These are phyloP conservation scores for Lumnitzera racemosa DNA, from an alignment of 345 rosid genomes.

Conservation along the genomic window DNA sequence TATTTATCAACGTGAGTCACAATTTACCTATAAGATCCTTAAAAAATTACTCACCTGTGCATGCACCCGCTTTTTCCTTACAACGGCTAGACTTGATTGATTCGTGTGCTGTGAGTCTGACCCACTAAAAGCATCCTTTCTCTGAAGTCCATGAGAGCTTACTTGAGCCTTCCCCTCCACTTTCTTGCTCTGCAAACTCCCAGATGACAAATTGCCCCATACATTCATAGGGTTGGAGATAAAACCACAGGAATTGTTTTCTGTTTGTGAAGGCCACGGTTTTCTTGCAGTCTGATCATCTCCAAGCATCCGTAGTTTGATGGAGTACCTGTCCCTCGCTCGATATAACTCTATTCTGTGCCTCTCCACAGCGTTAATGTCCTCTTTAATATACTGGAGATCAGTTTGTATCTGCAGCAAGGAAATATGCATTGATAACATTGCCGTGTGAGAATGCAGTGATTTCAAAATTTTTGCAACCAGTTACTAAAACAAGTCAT, in stretches of 20 bases:
- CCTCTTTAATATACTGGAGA: constrained; percentile 86
- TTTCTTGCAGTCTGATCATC: constrained; percentile 61
- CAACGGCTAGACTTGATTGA: constrained; percentile 62
- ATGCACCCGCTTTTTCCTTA: constrained; percentile 84
- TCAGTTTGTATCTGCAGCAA: constrained; percentile 65
- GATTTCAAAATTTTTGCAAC: no score
- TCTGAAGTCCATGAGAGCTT: constrained; percentile 63
- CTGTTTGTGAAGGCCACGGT: constrained; percentile 51
- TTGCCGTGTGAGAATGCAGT: background rate
- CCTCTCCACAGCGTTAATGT: constrained; percentile 78
- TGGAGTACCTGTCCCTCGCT: constrained; percentile 70
- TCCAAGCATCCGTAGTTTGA: constrained; percentile 79
- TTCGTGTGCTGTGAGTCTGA: constrained; percentile 66
- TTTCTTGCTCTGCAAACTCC: constrained; percentile 50
- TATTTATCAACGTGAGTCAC: background rate
- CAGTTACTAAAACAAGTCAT: no score
- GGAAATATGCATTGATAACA: background rate
- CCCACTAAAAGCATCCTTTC: constrained; percentile 58
- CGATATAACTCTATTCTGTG: constrained; percentile 79
- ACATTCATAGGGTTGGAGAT: constrained; percentile 43
- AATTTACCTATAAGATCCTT: background rate
- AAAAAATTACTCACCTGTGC: constrained; percentile 57
- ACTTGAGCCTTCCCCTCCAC: constrained; percentile 58
- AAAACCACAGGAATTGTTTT: constrained; percentile 44
- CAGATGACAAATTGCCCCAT: constrained; percentile 55